Conservation (phyloP, 2,329 filamentous ascomycete genomes). For the Aspergillus brunneoviolaceus region DNA sequence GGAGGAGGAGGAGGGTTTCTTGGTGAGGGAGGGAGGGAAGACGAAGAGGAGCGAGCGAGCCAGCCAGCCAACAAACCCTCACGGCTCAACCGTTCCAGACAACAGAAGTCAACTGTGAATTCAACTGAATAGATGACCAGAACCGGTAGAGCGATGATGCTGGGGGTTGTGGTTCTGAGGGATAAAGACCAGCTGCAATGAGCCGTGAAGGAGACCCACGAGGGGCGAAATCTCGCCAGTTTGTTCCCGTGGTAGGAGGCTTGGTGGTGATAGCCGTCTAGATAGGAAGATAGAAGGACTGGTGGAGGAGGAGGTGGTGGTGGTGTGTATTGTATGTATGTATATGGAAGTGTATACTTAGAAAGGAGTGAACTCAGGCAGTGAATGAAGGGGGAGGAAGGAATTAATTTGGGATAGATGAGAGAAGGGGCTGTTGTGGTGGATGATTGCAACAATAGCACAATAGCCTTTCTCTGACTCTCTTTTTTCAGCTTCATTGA, state of each 20-base stretch:
- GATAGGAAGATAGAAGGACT: not conserved
- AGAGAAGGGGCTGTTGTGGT: too few relatives aligned
- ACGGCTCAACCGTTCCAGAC: slow-evolving; percentile 15
- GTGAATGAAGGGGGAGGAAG: too few relatives aligned
- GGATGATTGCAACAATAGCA: too few relatives aligned
- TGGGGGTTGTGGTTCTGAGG: not conserved
- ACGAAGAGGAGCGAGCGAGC: slow-evolving; percentile 3
- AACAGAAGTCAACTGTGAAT: slow-evolving; percentile 10
- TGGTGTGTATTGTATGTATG: too few relatives aligned
- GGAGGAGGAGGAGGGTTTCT: not conserved
- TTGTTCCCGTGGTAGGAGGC: not conserved
- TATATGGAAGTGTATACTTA: not conserved
- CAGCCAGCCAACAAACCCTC: slow-evolving; percentile 17
- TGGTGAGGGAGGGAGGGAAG: not conserved
- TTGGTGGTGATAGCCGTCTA: not conserved
- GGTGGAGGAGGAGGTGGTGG: too few relatives aligned
- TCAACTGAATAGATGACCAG: slow-evolving; percentile 5
- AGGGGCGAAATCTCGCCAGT: not conserved
- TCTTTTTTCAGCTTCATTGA: too few relatives aligned
- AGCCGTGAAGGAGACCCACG: not conserved
- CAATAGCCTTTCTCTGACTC: too few relatives aligned
- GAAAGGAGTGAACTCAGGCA: too few relatives aligned
- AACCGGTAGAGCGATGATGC: not conserved
- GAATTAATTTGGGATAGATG: too few relatives aligned
- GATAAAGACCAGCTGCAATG: slow-evolving; percentile 1